phyloP scores from a whole-genome alignment of 2,329 filamentous ascomycete species.

The Penicillium sp. region DNA sequence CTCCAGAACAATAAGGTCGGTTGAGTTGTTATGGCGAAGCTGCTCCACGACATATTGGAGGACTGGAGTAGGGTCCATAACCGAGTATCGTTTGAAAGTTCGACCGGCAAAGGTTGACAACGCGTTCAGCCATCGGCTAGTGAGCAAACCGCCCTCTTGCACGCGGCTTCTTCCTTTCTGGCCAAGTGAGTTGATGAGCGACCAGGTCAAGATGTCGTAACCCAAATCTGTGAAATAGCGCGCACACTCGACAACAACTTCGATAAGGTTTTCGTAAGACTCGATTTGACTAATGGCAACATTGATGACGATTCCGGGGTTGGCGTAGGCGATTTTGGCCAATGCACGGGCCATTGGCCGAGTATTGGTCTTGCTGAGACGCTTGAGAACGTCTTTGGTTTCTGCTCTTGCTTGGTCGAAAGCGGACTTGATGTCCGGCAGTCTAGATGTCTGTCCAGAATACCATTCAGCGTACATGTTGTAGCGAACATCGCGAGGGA shows the following conservation, averaged over 20 bases:
- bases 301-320: slow-evolving; percentile 88
- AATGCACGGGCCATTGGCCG: slow-evolving; percentile 83
- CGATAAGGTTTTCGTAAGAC: slow-evolving; percentile 91
- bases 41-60: slow-evolving; percentile 89
- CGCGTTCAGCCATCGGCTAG: slow-evolving; percentile 89
- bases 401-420: slow-evolving; percentile 78
- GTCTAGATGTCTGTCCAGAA: slow-evolving; percentile 73
- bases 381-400: slow-evolving; percentile 84
- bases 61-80: slow-evolving; percentile 82
- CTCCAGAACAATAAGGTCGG: slow-evolving; percentile 87
- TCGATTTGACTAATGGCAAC: slow-evolving; percentile 90
- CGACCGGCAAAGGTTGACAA: slow-evolving; percentile 89
- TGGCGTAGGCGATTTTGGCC: slow-evolving; percentile 89
- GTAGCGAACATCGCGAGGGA: slow-evolving; percentile 77
- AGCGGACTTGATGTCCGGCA: slow-evolving; percentile 76
- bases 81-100: slow-evolving; percentile 82
- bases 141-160: slow-evolving; percentile 71
- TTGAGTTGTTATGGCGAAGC: slow-evolving; percentile 79
- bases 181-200: slow-evolving; percentile 74
- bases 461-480: slow-evolving; percentile 95
- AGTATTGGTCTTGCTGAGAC: slow-evolving; percentile 85
- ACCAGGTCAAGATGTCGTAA: slow-evolving; percentile 93
- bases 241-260: slow-evolving; percentile 91
- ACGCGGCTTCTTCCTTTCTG: slow-evolving; percentile 62
- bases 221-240: slow-evolving; percentile 91